Evolutionary conservation across 495 filamentous ascomycete genomes (phyloP).

Genomic region (Aspergillus cavernicola): DNA sequence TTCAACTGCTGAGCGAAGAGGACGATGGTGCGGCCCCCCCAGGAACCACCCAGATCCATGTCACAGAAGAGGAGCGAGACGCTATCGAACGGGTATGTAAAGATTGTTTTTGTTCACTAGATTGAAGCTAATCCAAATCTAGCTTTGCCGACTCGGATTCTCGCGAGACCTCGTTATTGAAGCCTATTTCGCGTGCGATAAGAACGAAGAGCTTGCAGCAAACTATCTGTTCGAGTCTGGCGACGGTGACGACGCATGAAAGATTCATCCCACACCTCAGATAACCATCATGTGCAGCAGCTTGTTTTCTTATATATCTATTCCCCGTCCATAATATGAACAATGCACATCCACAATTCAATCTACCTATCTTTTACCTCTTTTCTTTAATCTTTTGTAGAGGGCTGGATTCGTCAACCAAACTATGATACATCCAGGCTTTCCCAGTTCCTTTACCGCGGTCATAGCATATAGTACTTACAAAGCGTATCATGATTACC

Average conservation of each 20-base stretch:
- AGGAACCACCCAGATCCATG: conserved; percentile 81
- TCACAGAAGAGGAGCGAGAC: conserved; percentile 93
- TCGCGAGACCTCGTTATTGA: conserved; percentile 91
- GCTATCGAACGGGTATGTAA: conserved; percentile 86
- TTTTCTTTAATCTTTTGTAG: not conserved
- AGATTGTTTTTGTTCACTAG: not conserved
- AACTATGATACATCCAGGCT: not conserved
- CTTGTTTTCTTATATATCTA: conserved; percentile 6
- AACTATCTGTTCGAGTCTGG: conserved; percentile 98
- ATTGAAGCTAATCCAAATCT: conserved; percentile 31
- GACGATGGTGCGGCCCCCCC: conserved; percentile 75
- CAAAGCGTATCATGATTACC: too few relatives aligned
- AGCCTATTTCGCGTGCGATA: conserved; percentile 98
- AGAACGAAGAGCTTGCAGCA: conserved; percentile 96
- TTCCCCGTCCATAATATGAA: too few relatives aligned
- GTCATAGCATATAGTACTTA: too few relatives aligned
- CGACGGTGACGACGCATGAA: conserved; percentile 65
- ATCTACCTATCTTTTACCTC: not conserved
- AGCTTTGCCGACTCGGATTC: conserved; percentile 91
- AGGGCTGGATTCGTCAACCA: not conserved
- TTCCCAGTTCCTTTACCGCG: too few relatives aligned
- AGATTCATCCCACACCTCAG: not conserved
- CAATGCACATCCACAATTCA: not conserved
- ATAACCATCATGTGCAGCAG: conserved; percentile 3
- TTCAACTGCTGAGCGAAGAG: conserved; percentile 82